A percentile compares a stretch with the other conserved stretches of the same genome.
These are phyloP conservation scores for Falciphora oryzae DNA, from an alignment of 2,329 filamentous ascomycete species.

Conservation along the genomic window DNA sequence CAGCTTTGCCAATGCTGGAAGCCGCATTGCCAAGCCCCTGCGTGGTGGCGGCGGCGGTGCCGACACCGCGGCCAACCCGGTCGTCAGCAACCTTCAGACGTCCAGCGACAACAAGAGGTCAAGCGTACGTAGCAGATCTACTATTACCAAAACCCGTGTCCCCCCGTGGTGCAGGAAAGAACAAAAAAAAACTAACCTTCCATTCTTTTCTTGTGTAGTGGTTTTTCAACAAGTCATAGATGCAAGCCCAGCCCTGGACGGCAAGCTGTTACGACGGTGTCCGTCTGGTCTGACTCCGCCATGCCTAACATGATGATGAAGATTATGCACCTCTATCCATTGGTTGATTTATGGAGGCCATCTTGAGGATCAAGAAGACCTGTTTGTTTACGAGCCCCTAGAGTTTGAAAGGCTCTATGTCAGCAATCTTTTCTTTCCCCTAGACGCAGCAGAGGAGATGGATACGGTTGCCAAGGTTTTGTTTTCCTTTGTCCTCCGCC, in stretches of 20 bases:
- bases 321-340: not conserved
- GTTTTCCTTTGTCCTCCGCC: not conserved
- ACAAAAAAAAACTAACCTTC: slow-evolving; percentile 12
- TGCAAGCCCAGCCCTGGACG: not conserved
- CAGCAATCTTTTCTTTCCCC: not conserved
- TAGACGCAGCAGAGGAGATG: not conserved
- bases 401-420: not conserved
- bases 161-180: not conserved
- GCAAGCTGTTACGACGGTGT: not conserved
- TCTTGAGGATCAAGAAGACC: not conserved
- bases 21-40: slow-evolving; percentile 64
- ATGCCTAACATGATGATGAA: not conserved
- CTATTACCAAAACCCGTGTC: not conserved
- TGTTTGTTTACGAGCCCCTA: not conserved
- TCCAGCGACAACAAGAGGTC: slow-evolving; percentile 63
- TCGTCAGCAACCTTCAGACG: slow-evolving; percentile 48
- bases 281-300: no score
- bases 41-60: slow-evolving; percentile 45
- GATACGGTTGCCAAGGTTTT: not conserved
- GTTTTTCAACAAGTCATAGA: slow-evolving; percentile 11
- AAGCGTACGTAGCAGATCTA: slow-evolving; percentile 32
- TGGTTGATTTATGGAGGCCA: not conserved
- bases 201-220: not conserved
- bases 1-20: slow-evolving; percentile 60
- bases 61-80: slow-evolving; percentile 42